Base-by-base conservation (phyloP, 257 asterid genomes). In the Sherardia arvensis region DNA sequence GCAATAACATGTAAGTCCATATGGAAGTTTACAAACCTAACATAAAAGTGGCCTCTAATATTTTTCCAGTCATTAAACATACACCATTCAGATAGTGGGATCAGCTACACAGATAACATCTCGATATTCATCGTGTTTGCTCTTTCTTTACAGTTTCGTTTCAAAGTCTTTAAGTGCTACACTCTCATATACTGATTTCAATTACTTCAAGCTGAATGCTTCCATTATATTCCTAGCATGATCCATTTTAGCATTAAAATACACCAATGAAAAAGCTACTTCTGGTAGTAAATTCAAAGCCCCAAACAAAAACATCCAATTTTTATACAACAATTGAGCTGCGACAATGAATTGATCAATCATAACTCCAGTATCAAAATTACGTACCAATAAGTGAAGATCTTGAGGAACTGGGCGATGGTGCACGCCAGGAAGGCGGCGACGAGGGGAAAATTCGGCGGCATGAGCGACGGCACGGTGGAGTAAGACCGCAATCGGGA, bases 351-450 rank as follows among this genome's bases (percentile, higher is more conserved):
- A 30, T 40, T n/a, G 48, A 61, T 61, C 62, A 38, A 38, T 38
- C 47, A 12, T 28, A 40, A 29, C 18, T 8, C 2, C 20, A 7
- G 22, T 21, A 7, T 54, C 33, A 26, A n/a, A 38, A 3, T 49
- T 48, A 53, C n/a, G 69, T 85, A 92, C 97, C 99, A 89, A 68
- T 91, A 79, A 38, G 91, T 84, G 66, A 92, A 87, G 65, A 91
- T 84, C 82, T 92, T 92, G 62, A 92, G 97, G 70, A 92, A 92
- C 78, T 92, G 99, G 33, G 99, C 99, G 36, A 89, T 49, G 45
- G 95, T 79, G 73, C 96, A 89, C 3, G 97, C 93, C 60, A 92
- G 92, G 63, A 92, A 81, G 48, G 99, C 96, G 25, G 91, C 77
- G 65, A 87, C 58, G 29, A 92, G 85, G 45, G 97, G 90, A 20